Evolutionary conservation across 2,329 filamentous ascomycete genomes (phyloP).

Genomic region (Pseudogymnoascus sp.): DNA sequence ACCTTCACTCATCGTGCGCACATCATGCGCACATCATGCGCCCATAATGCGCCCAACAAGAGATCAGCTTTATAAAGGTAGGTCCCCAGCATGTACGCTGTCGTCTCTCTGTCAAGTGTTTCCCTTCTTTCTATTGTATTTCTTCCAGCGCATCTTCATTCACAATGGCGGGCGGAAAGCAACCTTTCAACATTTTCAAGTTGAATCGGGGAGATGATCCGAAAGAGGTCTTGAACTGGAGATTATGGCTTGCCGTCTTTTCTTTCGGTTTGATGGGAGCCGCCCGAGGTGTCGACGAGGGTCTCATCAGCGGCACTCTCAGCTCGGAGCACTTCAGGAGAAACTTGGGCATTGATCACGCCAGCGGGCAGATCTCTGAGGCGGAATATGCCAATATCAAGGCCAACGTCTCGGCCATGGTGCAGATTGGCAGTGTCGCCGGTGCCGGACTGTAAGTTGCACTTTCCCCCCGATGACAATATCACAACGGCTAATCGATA

Average conservation of each 20-base stretch:
- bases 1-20: not conserved
- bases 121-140: not conserved
- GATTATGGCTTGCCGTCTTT: constrained; percentile 67
- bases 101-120: not conserved
- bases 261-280: constrained; percentile 70
- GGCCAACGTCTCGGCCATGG: constrained; percentile 73
- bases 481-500: not conserved
- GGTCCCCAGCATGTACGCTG: not conserved
- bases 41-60: not conserved
- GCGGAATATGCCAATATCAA: constrained; percentile 58
- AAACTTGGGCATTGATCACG: constrained; percentile 49
- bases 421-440: constrained; percentile 68
- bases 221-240: constrained; percentile 66
- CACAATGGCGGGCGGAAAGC: constrained; percentile 46
- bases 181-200: constrained; percentile 56
- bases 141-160: not conserved
- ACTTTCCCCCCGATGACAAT: not conserved
- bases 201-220: constrained; percentile 58
- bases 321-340: constrained; percentile 56
- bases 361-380: constrained; percentile 31
- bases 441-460: constrained; percentile 53
- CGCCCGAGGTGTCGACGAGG: constrained; percentile 72
- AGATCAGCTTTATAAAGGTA: constrained; percentile 2
- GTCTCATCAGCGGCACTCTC: constrained; percentile 66
- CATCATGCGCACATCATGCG: too few species aligned